Evolutionary conservation across 129 eudicot genomes (phyloP), one percentile per base, ranked within the genome.

Genomic region (Flaveria ramosissima): DNA sequence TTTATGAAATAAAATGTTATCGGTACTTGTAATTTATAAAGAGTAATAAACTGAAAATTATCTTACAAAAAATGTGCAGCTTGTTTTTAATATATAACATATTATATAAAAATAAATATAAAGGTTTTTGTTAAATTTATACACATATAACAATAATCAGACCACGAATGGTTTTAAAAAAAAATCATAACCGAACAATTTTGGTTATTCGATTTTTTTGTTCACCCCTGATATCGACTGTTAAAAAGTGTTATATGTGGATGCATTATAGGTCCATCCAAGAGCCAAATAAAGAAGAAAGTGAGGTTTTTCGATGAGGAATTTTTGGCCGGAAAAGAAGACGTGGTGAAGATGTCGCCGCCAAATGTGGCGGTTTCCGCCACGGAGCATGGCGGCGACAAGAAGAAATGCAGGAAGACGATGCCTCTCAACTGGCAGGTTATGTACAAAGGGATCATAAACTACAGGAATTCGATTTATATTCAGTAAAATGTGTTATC

Each of bases 401-500:
- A 81, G 4, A 73, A 57, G 67, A 86, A 81, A 60, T 51, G 78
- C 70, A 84, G 84, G 65, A 79, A 71, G 51, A 63, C 72, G 6
- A 84, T 89, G 91, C 97, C 97, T 26, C 86, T 83, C 47, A 92
- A 92, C 68, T 84, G 97, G 96, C 92, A 87, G 77, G 89, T 73
- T 75, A 78, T 89, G 90, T 92, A 92, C 68, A 86, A 81, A 86
- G 96, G 97, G 78, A 87, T 89, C 77, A 61, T 92, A 70, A 73
- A 86, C 71, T 51, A 74, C 78, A 88, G 79, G 81, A 86, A 86
- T 80, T 72, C 84, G 27, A 39, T 62, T 68, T 63, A 64, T 74
- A 13, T 80, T 36, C 84, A 59, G 16, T 80, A 45, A 70, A 57
- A 45, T 67, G 32, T 43, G 50, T 64, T 72, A 24, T 52, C 20